These are phyloP conservation scores for Castanea mollissima DNA, from an alignment of 306 rosid species.

Conservation along the genomic window DNA sequence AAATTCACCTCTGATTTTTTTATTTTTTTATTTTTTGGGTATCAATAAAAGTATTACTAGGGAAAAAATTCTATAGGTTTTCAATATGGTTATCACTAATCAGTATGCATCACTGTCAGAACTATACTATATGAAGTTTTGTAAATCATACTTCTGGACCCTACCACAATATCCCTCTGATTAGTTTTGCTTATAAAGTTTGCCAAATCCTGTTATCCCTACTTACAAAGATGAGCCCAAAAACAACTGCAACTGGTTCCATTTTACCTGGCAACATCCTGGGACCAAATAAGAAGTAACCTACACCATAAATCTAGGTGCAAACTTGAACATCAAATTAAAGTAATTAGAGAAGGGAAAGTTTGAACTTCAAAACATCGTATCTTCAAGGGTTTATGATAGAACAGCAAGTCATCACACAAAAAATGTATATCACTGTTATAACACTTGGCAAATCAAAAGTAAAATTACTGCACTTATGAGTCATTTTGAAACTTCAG, in stretches of 20 bases:
- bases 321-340: neutral
- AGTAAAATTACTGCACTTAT: neutral
- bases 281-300: no score
- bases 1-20: no score
- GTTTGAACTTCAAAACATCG: neutral
- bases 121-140: neutral
- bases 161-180: neutral
- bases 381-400: neutral
- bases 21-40: no score
- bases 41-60: no score
- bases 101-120: neutral
- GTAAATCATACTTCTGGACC: neutral
- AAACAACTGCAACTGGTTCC: neutral
- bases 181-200: neutral
- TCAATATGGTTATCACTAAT: neutral
- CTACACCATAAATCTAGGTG: neutral
- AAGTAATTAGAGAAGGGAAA: neutral
- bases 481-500: neutral
- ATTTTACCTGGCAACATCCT: neutral
- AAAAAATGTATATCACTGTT: neutral
- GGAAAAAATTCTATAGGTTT: neutral
- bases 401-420: no score
- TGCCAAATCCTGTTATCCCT: neutral
- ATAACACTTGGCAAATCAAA: neutral
- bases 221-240: neutral